Percentiles rank a stretch among this genome's conserved stretches.
Evolutionary conservation across 2,329 filamentous ascomycete genomes (phyloP).

Genomic region (Akanthomyces uredinophilus): DNA sequence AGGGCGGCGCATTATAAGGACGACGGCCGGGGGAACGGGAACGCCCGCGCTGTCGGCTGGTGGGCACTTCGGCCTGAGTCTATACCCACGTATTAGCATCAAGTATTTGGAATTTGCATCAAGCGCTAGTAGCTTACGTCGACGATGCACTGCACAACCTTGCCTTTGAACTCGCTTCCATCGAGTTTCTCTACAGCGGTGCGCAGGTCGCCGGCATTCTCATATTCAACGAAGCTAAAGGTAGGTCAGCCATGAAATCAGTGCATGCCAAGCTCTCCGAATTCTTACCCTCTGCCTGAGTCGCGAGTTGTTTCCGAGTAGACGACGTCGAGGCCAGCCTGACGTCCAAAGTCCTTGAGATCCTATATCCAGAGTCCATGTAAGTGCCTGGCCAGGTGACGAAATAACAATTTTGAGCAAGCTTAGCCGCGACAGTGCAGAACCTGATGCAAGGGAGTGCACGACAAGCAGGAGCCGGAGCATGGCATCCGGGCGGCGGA

Average conservation of each 20-base stretch:
- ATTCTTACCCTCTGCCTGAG: constrained; percentile 78
- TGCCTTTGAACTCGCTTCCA: constrained; percentile 86
- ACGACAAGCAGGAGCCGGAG: constrained; percentile 21
- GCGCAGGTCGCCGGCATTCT: constrained; percentile 83
- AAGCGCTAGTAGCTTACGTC: constrained; percentile 59
- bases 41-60: constrained; percentile 60
- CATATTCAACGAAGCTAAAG: constrained; percentile 90
- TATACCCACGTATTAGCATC: constrained; percentile 30
- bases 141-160: constrained; percentile 75
- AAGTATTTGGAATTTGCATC: background rate
- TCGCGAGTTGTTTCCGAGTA: constrained; percentile 95
- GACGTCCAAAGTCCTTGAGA: constrained; percentile 97
- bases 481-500: background rate
- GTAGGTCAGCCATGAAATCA: constrained; percentile 14
- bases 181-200: constrained; percentile 94
- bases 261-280: background rate
- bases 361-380: constrained; percentile 83
- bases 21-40: constrained; percentile 69
- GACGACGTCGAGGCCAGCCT: constrained; percentile 94
- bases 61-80: constrained; percentile 73
- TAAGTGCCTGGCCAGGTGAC: constrained; percentile 66
- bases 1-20: constrained; percentile 62
- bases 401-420: constrained; percentile 20
- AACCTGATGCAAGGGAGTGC: background rate
- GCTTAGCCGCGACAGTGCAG: constrained; percentile 17